Percentiles rank a stretch among this genome's conserved stretches.
Conservation (phyloP, 2,329 filamentous ascomycete genomes). For the Huntiella decipiens region DNA sequence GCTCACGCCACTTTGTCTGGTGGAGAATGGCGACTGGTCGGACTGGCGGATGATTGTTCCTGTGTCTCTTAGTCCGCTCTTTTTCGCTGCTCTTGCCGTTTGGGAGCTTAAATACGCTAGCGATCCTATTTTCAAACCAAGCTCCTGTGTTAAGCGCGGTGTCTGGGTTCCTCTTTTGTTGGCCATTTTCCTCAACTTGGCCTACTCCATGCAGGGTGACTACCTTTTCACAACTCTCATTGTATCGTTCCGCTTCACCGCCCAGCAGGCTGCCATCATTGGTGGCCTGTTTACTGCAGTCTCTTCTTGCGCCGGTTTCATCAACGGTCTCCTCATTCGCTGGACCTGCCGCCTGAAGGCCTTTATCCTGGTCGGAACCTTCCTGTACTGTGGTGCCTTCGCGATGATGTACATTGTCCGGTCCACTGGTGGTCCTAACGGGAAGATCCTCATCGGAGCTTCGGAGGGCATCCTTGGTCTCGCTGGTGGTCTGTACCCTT, state of each 20-base stretch:
- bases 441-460: slow-evolving; percentile 15
- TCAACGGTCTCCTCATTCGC: slow-evolving; percentile 37
- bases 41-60: slow-evolving; percentile 23
- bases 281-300: slow-evolving; percentile 36
- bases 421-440: slow-evolving; percentile 25
- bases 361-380: slow-evolving; percentile 42
- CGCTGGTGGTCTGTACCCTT: slow-evolving; percentile 42
- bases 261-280: slow-evolving; percentile 37
- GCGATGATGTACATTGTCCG: slow-evolving; percentile 44
- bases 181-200: slow-evolving; percentile 33
- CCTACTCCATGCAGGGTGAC: slow-evolving; percentile 47
- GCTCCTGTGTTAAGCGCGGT: slow-evolving; percentile 27
- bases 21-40: neutral
- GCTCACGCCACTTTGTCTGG: too few relatives aligned
- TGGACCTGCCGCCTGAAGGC: slow-evolving; percentile 38
- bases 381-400: slow-evolving; percentile 44
- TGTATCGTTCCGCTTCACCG: slow-evolving; percentile 40
- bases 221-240: slow-evolving; percentile 43
- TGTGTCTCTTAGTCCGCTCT: slow-evolving; percentile 25
- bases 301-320: slow-evolving; percentile 36
- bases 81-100: slow-evolving; percentile 30
- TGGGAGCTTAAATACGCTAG: slow-evolving; percentile 26
- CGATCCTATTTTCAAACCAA: slow-evolving; percentile 28
- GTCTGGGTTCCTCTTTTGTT: slow-evolving; percentile 45
- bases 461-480: slow-evolving; percentile 42